Base-by-base conservation (phyloP, 192 early-diverging fungal genomes). In the Coemansia sp. region DNA sequence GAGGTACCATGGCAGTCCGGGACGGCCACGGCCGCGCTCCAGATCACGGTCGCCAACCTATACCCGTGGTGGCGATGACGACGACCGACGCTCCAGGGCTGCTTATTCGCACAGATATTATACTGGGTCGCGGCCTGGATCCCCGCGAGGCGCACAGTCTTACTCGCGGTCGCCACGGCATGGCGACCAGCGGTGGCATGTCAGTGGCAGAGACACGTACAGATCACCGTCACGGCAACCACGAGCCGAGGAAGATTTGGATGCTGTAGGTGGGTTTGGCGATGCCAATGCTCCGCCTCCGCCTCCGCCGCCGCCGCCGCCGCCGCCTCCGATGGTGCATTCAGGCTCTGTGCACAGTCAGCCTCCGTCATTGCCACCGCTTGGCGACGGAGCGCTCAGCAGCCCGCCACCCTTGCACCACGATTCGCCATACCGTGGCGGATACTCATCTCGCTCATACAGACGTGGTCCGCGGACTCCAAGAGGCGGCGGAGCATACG, bases 101-200 rank as follows among this genome's bases (percentile, higher is more conserved):
- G 63, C 43, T n/a, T 68, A 68, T 30, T 45, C 59, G 18, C 65
- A 68, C 28, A 46, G 66, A 20, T 65, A 71, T 25, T 56, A 40
- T 12, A 40, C 61, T 23, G 35, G 35, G 48, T 63, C 59, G 30
- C 61, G 69, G n/a, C 56, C 68, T 0, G 9, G 37, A 10, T 71
- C 75, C 2, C 40, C 40, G 18, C 65, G 69, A 3, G 59, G 40
- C 10, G 64, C 45, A 12, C 20, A 18, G 40, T 30, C 58, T 23
- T 63, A 63, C 7, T 74, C 77, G 8, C 67, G 63, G 15, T 77
- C 77, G 26, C 77, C 64, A 33, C 71, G 63, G 35, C 60, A 66
- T 13, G 51, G 34, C 45, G 67, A 69, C 21, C 18, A 61, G 49
- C 67, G 59, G 20, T 69, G 72, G 72, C 20, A 57, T n/a, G 45